Conservation (phyloP, 805 yeast species). For the Starmerella ratchasimensis region DNA sequence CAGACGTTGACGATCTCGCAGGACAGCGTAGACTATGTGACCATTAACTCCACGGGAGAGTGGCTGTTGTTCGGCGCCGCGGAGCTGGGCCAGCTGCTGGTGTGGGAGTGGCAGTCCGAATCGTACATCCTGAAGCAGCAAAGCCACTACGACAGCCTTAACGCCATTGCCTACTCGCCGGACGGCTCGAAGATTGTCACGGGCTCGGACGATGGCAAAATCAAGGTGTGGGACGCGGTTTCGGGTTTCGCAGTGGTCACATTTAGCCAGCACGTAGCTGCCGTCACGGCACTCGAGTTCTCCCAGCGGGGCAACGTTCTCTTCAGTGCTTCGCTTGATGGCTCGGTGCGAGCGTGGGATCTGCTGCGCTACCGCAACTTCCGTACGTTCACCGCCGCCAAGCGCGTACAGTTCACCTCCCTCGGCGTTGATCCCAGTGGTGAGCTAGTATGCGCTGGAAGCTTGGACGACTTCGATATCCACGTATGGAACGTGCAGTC, state of each 20-base stretch:
- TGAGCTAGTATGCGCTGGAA: constrained; percentile 90
- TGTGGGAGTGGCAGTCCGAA: constrained; percentile 98
- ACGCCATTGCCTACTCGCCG: constrained; percentile 74
- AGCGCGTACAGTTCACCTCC: constrained; percentile 71
- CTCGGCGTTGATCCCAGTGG: constrained; percentile 96
- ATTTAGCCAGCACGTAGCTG: constrained; percentile 77
- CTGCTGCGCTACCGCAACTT: constrained; percentile 82
- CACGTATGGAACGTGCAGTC: constrained; percentile 98
- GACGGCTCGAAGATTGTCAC: constrained; percentile 89
- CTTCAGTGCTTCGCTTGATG: constrained; percentile 85
- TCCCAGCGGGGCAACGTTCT: constrained; percentile 82
- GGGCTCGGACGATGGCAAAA: constrained; percentile 92
- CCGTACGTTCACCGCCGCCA: constrained; percentile 85
- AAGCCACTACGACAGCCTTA: constrained; percentile 89
- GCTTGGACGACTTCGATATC: constrained; percentile 76
- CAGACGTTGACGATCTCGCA: constrained; percentile 90
- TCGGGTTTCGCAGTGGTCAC: constrained; percentile 91
- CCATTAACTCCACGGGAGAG: constrained; percentile 74
- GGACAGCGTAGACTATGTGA: constrained; percentile 69
- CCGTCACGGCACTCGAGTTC: constrained; percentile 77
- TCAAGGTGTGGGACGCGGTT: constrained; percentile 87
- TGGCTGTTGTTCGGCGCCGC: constrained; percentile 95
- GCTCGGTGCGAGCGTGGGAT: constrained; percentile 97
- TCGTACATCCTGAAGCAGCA: constrained; percentile 90
- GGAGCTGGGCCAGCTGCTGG: constrained; percentile 80